A percentile compares a stretch with the other conserved stretches of the same genome.
Conservation (phyloP, 805 yeast species). For the Tetrapisispora fleetii region DNA sequence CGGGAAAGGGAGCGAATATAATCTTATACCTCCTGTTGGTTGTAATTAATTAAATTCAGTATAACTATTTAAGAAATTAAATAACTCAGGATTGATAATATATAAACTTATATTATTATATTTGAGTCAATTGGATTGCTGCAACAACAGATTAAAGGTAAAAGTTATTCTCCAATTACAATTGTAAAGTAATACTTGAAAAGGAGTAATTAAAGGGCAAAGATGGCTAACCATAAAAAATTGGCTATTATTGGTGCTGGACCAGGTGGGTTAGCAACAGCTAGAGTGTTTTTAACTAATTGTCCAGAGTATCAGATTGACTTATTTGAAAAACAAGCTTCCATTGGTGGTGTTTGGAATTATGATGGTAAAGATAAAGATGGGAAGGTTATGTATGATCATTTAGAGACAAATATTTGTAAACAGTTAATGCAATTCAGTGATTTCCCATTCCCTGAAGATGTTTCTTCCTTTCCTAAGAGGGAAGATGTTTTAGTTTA, state of each 20-base stretch:
- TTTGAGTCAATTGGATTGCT: not conserved
- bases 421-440: constrained; percentile 57
- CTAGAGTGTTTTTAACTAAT: constrained; percentile 53
- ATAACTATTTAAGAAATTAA: not conserved
- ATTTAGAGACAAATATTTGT: constrained; percentile 62
- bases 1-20: not conserved
- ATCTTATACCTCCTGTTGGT: not conserved
- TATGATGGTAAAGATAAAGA: constrained; percentile 30
- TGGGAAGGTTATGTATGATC: constrained; percentile 45
- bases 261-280: constrained; percentile 59
- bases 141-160: too few relatives aligned
- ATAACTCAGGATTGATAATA: not conserved
- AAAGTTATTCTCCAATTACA: too few relatives aligned
- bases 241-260: constrained; percentile 74
- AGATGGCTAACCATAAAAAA: constrained; percentile 9
- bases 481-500: constrained; percentile 55
- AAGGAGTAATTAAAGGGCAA: not conserved
- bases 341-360: constrained; percentile 79
- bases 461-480: constrained; percentile 44
- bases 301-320: constrained; percentile 38
- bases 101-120: not conserved
- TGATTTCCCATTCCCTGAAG: constrained; percentile 39
- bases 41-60: not conserved
- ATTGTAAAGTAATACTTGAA: not conserved
- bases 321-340: constrained; percentile 48